Percentiles rank a stretch among this genome's conserved stretches.
phyloP scores from a whole-genome alignment of 306 rosid species.

The Psophocarpus tetragonolobus region DNA sequence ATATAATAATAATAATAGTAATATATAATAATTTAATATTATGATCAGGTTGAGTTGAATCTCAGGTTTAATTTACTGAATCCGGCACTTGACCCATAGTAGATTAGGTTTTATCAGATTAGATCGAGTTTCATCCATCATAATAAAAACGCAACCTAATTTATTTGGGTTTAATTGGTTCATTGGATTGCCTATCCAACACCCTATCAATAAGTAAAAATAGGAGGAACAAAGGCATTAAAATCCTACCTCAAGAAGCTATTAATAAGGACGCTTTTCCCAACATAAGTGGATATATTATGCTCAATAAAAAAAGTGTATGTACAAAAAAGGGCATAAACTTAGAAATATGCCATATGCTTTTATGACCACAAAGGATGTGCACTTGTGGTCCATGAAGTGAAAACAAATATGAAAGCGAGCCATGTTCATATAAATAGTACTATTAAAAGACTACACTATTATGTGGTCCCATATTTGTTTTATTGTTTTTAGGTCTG shows the following conservation, averaged over 20 bases:
- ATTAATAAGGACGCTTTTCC: background rate
- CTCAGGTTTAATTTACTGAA: no score
- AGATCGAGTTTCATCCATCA: no score
- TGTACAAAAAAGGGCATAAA: conserved; percentile 36
- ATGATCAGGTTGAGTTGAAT: no score
- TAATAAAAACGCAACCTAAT: no score
- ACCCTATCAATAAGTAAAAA: background rate
- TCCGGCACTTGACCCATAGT: no score
- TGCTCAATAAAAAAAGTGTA: background rate
- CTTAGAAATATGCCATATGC: conserved; percentile 23
- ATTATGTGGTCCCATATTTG: conserved; percentile 34
- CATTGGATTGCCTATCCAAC: no score
- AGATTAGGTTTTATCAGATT: no score
- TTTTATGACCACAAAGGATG: conserved; percentile 34
- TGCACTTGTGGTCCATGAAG: conserved; percentile 45
- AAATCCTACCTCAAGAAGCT: conserved; percentile 3
- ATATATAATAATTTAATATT: no score
- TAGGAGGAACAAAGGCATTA: background rate
- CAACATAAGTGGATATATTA: conserved; percentile 4
- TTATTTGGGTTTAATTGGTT: no score
- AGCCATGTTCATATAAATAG: background rate
- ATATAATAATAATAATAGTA: no score
- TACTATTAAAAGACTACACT: conserved; percentile 33
- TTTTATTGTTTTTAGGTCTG: background rate
- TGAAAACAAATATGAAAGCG: conserved; percentile 3